phyloP scores from a whole-genome alignment of 208 protist genomes.

The Trypanosoma rangeli region DNA sequence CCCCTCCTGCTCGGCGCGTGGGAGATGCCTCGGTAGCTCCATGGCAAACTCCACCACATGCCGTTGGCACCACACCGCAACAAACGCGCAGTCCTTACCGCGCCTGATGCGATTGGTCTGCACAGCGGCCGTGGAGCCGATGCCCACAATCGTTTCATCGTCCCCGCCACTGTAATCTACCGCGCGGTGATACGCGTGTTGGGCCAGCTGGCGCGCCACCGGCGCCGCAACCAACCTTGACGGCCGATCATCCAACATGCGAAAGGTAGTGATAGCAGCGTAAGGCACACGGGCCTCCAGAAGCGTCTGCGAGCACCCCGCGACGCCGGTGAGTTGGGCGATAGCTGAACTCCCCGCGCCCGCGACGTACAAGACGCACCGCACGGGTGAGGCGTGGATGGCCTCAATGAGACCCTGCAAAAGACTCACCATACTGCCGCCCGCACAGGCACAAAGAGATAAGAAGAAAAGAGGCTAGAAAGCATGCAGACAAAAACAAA shows the following conservation, averaged over 20 bases:
- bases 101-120: slow-evolving; percentile 35
- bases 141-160: slow-evolving; percentile 34
- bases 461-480: slow-evolving; percentile 2
- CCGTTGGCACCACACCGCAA: slow-evolving; percentile 46
- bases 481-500: slow-evolving; percentile 6
- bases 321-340: slow-evolving; percentile 40
- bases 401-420: slow-evolving; percentile 7
- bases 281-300: slow-evolving; percentile 51
- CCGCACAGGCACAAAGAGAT: neutral
- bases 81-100: slow-evolving; percentile 40
- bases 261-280: slow-evolving; percentile 21
- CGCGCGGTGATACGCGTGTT: slow-evolving; percentile 50
- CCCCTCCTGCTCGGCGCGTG: slow-evolving; percentile 46
- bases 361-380: slow-evolving; percentile 42
- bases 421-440: neutral
- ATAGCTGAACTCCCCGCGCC: slow-evolving; percentile 49
- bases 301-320: slow-evolving; percentile 62
- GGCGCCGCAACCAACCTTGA: slow-evolving; percentile 29
- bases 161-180: neutral
- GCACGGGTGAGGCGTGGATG: slow-evolving; percentile 27
- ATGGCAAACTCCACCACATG: slow-evolving; percentile 28
- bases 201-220: slow-evolving; percentile 51
- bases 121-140: slow-evolving; percentile 59
- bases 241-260: slow-evolving; percentile 50
- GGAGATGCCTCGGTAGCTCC: slow-evolving; percentile 30